Evolutionary conservation across 169 alveolate species (phyloP).

Genomic region (Toxoplasma gondii): DNA sequence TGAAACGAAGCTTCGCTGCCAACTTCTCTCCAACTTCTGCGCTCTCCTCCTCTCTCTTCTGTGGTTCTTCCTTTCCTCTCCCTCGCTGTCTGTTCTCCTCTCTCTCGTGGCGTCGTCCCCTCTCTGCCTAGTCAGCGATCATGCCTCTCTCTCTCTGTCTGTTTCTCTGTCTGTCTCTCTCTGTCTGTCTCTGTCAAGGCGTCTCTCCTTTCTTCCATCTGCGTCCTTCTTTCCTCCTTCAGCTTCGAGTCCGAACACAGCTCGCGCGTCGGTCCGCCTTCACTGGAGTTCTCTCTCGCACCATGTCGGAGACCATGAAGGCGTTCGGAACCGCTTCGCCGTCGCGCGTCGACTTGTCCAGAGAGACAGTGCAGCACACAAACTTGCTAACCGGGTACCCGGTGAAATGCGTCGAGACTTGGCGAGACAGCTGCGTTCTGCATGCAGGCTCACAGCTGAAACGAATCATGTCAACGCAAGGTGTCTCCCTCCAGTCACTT

Average conservation of each 20-base stretch:
- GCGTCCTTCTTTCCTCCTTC: neutral
- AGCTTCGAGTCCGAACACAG: neutral
- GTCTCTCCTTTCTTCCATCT: neutral
- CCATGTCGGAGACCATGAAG: constrained; percentile 87
- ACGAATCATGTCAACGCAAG: too few relatives aligned
- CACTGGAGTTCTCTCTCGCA: neutral
- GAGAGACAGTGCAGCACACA: constrained; percentile 86
- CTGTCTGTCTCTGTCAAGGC: neutral
- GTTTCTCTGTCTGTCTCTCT: neutral
- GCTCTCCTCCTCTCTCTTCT: too few relatives aligned
- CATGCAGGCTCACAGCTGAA: neutral
- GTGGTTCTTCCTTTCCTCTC: neutral
- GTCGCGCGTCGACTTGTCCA: constrained; percentile 68
- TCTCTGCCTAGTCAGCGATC: neutral
- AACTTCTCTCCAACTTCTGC: too few relatives aligned
- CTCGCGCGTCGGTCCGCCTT: neutral
- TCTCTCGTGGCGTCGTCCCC: neutral
- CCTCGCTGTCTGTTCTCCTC: neutral
- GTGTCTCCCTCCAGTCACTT: too few relatives aligned
- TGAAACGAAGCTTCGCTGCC: too few relatives aligned
- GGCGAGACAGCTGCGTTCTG: constrained; percentile 69
- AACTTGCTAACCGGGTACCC: constrained; percentile 83
- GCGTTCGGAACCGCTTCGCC: constrained; percentile 86
- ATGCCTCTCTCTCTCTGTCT: neutral
- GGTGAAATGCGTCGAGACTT: constrained; percentile 79